These are phyloP conservation scores for Pichia kudriavzevii DNA, from an alignment of 1,139 yeast genomes.

Conservation along the genomic window DNA sequence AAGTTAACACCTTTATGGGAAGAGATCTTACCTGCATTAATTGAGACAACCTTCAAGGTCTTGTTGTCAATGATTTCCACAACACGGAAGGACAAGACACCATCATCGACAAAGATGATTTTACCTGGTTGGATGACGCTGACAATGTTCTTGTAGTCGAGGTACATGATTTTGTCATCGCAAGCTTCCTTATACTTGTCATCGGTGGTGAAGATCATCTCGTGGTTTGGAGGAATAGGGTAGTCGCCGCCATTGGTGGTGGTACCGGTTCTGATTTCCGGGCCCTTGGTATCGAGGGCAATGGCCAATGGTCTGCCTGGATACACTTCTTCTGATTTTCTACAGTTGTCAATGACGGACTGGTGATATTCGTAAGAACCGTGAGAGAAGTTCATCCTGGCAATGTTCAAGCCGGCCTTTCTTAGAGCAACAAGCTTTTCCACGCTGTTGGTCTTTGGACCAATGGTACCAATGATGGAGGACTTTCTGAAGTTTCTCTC, in stretches of 20 bases:
- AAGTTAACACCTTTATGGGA: conserved; percentile 99
- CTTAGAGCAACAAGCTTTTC: conserved; percentile 82
- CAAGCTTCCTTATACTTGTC: conserved; percentile 63
- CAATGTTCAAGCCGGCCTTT: conserved; percentile 95
- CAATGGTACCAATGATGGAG: conserved; percentile 96
- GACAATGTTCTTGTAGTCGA: conserved; percentile 95
- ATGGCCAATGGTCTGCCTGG: conserved; percentile 96
- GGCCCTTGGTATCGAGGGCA: conserved; percentile 99
- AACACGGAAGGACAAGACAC: conserved; percentile 94
- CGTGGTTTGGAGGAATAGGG: conserved; percentile 79
- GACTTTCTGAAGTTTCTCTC: conserved; percentile 86
- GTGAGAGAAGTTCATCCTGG: conserved; percentile 98
- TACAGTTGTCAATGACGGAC: conserved; percentile 90
- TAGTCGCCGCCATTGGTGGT: conserved; percentile 72
- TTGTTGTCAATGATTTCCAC: conserved; percentile 67
- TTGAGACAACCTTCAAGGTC: conserved; percentile 78
- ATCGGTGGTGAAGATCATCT: conserved; percentile 90
- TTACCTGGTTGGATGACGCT: conserved; percentile 83
- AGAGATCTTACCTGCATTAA: conserved; percentile 91
- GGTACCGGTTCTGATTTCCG: conserved; percentile 98
- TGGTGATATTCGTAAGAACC: conserved; percentile 97
- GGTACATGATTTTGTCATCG: conserved; percentile 74
- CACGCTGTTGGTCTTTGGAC: conserved; percentile 90
- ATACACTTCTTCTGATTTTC: conserved; percentile 83
- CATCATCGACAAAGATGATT: conserved; percentile 92